These are phyloP conservation scores for Ganoderma resinaceum DNA, from an alignment of 1,284 basidiomycete species.

Conservation along the genomic window DNA sequence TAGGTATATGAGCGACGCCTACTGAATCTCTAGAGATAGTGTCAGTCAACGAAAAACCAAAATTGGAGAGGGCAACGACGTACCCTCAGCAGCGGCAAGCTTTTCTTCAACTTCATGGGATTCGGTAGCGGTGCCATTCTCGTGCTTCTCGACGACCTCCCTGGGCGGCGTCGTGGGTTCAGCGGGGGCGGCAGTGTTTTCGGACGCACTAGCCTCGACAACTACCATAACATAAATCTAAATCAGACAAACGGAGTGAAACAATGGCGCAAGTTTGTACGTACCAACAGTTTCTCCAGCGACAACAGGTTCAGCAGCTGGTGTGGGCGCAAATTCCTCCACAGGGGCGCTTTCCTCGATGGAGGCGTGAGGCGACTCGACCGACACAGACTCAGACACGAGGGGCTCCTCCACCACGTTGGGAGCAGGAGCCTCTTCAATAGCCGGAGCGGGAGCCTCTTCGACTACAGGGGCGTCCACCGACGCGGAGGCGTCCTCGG, in stretches of 20 bases:
- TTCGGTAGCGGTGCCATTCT: conserved; percentile 14
- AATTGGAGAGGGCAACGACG: neutral
- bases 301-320: conserved; percentile 5
- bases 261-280: neutral
- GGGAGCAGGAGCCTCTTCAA: conserved; percentile 7
- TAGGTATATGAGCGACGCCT: conserved; percentile 25
- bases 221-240: neutral
- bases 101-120: conserved; percentile 22
- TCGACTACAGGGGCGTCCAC: neutral
- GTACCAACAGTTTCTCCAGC: neutral
- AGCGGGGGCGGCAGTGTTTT: neutral
- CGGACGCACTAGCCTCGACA: neutral
- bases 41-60: neutral
- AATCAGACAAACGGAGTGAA: too few relatives aligned
- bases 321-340: neutral
- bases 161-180: neutral
- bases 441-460: conserved; percentile 1
- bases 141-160: conserved; percentile 12
- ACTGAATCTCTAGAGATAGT: conserved; percentile 16
- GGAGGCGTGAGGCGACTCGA: neutral
- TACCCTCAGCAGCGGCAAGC: conserved; percentile 22
- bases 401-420: conserved; percentile 8
- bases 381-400: neutral
- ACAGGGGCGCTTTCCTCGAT: neutral
- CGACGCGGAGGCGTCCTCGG: too few relatives aligned